Evolutionary conservation across 257 asterid genomes (phyloP).

Genomic region (Rehmannia glutinosa): DNA sequence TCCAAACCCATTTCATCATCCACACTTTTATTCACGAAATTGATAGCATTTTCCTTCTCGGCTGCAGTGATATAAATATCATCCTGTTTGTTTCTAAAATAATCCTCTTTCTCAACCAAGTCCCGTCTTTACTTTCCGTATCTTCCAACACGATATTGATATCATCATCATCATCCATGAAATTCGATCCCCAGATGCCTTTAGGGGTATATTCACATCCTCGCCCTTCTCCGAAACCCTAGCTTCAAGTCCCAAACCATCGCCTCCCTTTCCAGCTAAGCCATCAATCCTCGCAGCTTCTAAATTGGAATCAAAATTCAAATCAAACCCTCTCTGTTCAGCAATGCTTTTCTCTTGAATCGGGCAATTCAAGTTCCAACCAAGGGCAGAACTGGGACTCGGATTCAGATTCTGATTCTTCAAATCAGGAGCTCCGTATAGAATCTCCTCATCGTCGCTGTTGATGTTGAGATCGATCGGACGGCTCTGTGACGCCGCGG

Average conservation of each 20-base stretch:
- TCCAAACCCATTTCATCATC: no score
- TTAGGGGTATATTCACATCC: constrained; percentile 24
- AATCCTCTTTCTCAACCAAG: no score
- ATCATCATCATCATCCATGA: constrained; percentile 55
- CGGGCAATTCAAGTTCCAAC: constrained; percentile 26
- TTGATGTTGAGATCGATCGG: no score
- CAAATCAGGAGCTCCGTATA: constrained; percentile 35
- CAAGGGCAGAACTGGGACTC: constrained; percentile 17
- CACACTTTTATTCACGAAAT: no score
- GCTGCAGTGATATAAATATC: constrained; percentile 10
- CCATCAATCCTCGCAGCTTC: constrained; percentile 18
- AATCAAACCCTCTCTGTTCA: constrained; percentile 28
- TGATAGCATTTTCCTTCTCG: constrained; percentile 18
- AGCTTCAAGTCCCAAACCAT: constrained; percentile 18
- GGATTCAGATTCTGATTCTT: constrained; percentile 18
- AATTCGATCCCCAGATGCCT: constrained; percentile 36
- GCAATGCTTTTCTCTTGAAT: constrained; percentile 33
- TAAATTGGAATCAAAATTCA: constrained; percentile 28
- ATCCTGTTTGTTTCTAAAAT: constrained; percentile 4
- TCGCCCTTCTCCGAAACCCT: no score
- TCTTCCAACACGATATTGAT: constrained; percentile 59
- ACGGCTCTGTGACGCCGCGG: constrained; percentile 28
- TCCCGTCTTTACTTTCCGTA: constrained; percentile 43
- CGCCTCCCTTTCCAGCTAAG: constrained; percentile 16
- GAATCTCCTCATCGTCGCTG: constrained; percentile 54